A percentile compares a stretch with the other conserved stretches of the same genome.
phyloP scores from a whole-genome alignment of 2,329 filamentous ascomycete species.

The Pseudogymnoascus sp. region DNA sequence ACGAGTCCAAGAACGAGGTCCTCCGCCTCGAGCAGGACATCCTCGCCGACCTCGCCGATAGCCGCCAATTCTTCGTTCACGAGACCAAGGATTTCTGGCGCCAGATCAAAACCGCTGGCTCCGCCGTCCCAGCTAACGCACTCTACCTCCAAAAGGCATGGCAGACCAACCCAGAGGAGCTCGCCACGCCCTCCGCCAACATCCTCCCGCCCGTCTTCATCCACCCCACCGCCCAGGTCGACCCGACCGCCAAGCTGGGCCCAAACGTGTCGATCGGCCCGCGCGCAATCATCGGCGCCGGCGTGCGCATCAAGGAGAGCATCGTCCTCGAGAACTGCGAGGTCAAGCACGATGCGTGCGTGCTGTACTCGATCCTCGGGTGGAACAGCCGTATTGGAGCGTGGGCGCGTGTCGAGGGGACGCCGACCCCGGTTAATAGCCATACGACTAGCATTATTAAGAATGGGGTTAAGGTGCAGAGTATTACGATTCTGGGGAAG shows the following conservation, averaged over 20 bases:
- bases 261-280: constrained; percentile 95
- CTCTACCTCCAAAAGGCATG: constrained; percentile 92
- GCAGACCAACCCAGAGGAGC: constrained; percentile 72
- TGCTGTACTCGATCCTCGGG: constrained; percentile 92
- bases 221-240: constrained; percentile 80
- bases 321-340: constrained; percentile 92
- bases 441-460: constrained; percentile 93
- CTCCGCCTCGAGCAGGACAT: constrained; percentile 97
- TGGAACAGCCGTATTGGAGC: constrained; percentile 94
- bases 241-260: constrained; percentile 91
- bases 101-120: constrained; percentile 98
- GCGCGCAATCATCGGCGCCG: constrained; percentile 74
- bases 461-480: constrained; percentile 97
- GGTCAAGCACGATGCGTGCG: constrained; percentile 92
- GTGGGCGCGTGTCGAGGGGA: constrained; percentile 97
- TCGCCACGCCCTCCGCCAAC: constrained; percentile 73
- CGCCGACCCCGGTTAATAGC: constrained; percentile 75
- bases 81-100: constrained; percentile 99
- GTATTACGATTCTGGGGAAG: constrained; percentile 94
- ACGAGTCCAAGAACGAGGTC: constrained; percentile 69
- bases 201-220: constrained; percentile 92
- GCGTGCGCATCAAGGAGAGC: constrained; percentile 87
- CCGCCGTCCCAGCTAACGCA: constrained; percentile 91
- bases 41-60: constrained; percentile 87
- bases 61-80: constrained; percentile 95